A percentile compares a stretch with the other conserved stretches of the same genome.
Evolutionary conservation across 306 rosid genomes (phyloP).

Genomic region (Prunus salicina): DNA sequence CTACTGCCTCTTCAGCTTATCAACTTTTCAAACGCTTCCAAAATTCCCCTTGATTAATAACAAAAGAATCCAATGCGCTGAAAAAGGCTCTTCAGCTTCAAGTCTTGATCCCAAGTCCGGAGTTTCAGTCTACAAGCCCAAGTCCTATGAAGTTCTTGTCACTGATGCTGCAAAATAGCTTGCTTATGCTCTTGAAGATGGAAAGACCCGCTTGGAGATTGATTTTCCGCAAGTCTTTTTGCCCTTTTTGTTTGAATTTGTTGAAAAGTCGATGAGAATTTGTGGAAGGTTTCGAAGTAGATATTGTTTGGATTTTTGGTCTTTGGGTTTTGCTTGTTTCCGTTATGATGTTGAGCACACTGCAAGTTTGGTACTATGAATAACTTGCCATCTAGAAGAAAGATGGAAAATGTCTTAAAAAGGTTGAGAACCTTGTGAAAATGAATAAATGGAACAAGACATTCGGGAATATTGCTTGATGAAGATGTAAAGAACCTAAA

Average conservation of each 20-base stretch:
- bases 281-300: background rate
- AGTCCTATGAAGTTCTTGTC: constrained; percentile 65
- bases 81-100: constrained; percentile 25
- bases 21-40: constrained; percentile 14
- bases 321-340: background rate
- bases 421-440: background rate
- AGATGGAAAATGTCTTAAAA: background rate
- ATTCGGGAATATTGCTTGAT: background rate
- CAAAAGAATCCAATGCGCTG: constrained; percentile 43
- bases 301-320: no score
- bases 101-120: constrained; percentile 41
- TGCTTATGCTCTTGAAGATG: constrained; percentile 65
- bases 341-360: background rate
- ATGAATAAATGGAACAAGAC: background rate
- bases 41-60: background rate
- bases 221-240: constrained; percentile 72
- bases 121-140: no score
- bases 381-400: background rate
- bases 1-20: background rate
- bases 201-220: constrained; percentile 74
- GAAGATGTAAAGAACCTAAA: background rate
- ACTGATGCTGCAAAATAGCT: constrained; percentile 81
- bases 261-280: background rate
- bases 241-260: background rate
- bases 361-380: background rate